Evolutionary conservation across 2,329 filamentous ascomycete species (phyloP).

Genomic region (Claviceps sp.): DNA sequence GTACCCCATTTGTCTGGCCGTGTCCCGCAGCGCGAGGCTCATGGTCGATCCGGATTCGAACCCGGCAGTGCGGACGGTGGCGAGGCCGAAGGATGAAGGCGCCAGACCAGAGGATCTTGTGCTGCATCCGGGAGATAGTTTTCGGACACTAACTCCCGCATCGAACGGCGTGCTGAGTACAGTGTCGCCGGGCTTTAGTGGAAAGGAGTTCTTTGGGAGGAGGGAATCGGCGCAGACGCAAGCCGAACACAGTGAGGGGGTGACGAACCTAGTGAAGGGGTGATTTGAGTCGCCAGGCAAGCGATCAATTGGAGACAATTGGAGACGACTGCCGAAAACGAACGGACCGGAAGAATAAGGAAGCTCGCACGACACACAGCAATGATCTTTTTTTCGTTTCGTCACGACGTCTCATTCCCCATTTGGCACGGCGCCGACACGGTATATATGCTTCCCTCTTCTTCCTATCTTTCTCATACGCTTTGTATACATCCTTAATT

Average conservation of each 20-base stretch:
- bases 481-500: too few relatives aligned
- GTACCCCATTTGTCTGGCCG: slow-evolving; percentile 36
- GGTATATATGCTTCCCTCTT: too few relatives aligned
- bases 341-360: too few relatives aligned
- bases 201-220: slow-evolving; percentile 12
- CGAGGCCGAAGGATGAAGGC: slow-evolving; percentile 12
- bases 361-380: too few relatives aligned
- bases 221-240: slow-evolving; percentile 18
- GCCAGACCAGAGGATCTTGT: slow-evolving; percentile 6
- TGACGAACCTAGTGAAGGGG: not conserved
- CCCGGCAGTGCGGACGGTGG: slow-evolving; percentile 11
- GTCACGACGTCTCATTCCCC: too few relatives aligned
- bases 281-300: too few relatives aligned
- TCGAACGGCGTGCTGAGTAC: slow-evolving; percentile 12
- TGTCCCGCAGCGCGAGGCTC: slow-evolving; percentile 31
- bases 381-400: too few relatives aligned
- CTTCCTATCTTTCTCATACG: too few relatives aligned
- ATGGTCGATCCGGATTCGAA: slow-evolving; percentile 25
- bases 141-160: slow-evolving; percentile 8
- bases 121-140: slow-evolving; percentile 9
- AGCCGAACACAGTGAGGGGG: slow-evolving; percentile 17
- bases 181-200: slow-evolving; percentile 14
- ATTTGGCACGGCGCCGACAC: too few relatives aligned
- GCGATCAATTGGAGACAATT: too few relatives aligned
- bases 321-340: too few relatives aligned